These are phyloP conservation scores for Colletotrichum destructivum DNA, from an alignment of 2,329 filamentous ascomycete genomes.

Conservation along the genomic window DNA sequence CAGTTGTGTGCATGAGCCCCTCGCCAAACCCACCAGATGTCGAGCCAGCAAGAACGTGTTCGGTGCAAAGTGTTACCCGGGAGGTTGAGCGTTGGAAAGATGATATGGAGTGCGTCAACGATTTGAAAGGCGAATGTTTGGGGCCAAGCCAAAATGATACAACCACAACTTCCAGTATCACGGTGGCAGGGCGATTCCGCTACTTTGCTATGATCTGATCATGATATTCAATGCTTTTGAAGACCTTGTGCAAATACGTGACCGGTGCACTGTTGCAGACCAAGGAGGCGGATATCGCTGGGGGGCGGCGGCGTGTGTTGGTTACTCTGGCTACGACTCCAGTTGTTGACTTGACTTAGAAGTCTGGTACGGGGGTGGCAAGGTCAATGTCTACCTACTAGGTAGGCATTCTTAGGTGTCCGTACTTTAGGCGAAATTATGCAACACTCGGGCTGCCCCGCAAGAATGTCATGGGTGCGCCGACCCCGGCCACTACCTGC, in stretches of 20 bases:
- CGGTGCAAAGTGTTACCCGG: background rate
- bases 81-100: background rate
- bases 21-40: background rate
- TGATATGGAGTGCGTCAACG: background rate
- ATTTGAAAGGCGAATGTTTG: background rate
- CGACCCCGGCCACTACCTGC: background rate
- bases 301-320: background rate
- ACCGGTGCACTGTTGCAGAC: background rate
- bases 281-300: background rate
- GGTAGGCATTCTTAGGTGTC: too few relatives aligned
- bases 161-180: background rate
- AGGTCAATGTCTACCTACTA: too few relatives aligned
- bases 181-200: background rate
- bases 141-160: background rate
- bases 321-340: slow-evolving; percentile 15
- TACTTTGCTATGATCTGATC: background rate
- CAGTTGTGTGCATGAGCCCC: background rate
- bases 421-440: background rate
- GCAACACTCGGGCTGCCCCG: background rate
- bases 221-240: background rate
- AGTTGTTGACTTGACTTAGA: background rate
- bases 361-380: too few relatives aligned
- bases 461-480: background rate
- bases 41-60: background rate
- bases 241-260: background rate